phyloP scores from a whole-genome alignment of 768 basidiomycete species.

The Cytidiella melzeri region DNA sequence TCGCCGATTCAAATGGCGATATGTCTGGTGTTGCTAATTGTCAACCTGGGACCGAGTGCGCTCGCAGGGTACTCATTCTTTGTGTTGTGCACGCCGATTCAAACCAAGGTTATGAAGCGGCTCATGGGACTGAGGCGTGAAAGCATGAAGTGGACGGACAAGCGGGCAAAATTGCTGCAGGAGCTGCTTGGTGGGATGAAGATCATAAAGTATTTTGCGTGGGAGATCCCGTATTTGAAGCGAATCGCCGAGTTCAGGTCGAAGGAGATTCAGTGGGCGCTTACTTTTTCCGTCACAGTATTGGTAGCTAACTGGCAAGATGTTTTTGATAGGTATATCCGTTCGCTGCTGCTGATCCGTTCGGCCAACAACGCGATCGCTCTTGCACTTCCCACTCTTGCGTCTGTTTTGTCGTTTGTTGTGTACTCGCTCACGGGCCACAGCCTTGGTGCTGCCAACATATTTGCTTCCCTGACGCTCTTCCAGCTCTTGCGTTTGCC shows the following conservation, averaged over 20 bases:
- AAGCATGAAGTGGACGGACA: constrained; percentile 87
- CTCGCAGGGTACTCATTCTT: constrained; percentile 57
- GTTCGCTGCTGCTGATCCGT: constrained; percentile 59
- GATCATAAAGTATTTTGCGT: constrained; percentile 89
- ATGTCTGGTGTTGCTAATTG: constrained; percentile 66
- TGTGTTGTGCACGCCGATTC: constrained; percentile 65
- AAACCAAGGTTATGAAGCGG: constrained; percentile 65
- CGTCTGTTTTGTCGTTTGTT: constrained; percentile 72
- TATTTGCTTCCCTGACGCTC: constrained; percentile 81
- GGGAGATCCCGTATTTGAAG: constrained; percentile 77
- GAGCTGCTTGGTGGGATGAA: constrained; percentile 88
- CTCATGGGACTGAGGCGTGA: constrained; percentile 65
- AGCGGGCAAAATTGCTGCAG: constrained; percentile 81
- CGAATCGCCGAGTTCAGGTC: constrained; percentile 64
- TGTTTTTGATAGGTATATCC: constrained; percentile 45
- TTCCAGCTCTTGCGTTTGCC: constrained; percentile 83
- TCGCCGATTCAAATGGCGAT: constrained; percentile 73
- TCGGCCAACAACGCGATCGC: constrained; percentile 64
- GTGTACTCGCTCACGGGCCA: constrained; percentile 75
- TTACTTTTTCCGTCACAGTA: neutral
- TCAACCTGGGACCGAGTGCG: constrained; percentile 61
- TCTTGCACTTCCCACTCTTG: constrained; percentile 68
- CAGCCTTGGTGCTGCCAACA: constrained; percentile 54
- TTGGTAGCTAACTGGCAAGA: constrained; percentile 5
- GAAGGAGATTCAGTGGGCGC: constrained; percentile 61